A percentile compares a stretch with the other conserved stretches of the same genome.
Evolutionary conservation across 805 yeast genomes (phyloP).

Genomic region (Tetrapisispora fleetii): DNA sequence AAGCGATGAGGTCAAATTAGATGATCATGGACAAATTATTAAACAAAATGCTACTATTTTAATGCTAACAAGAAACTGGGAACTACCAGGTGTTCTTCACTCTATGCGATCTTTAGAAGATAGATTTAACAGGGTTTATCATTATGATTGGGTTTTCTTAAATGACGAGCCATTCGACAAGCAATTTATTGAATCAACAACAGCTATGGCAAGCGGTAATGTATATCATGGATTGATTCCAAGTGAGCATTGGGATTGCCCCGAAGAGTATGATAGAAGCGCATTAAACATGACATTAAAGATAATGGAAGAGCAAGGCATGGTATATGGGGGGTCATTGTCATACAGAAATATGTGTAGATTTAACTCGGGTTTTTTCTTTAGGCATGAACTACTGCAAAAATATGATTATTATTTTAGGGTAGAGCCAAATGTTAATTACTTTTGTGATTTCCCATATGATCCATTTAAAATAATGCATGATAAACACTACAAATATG

Average conservation of each 20-base stretch:
- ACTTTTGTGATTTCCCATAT: slow-evolving; percentile 72
- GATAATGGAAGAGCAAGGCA: slow-evolving; percentile 36
- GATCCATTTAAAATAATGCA: slow-evolving; percentile 82
- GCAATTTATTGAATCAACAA: slow-evolving; percentile 51
- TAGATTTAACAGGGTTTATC: slow-evolving; percentile 53
- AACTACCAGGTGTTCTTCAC: slow-evolving; percentile 58
- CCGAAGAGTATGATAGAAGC: slow-evolving; percentile 55
- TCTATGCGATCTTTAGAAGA: slow-evolving; percentile 76
- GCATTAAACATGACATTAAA: slow-evolving; percentile 39
- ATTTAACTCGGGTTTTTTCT: slow-evolving; percentile 86
- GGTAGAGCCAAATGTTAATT: slow-evolving; percentile 87
- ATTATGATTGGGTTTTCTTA: slow-evolving; percentile 71
- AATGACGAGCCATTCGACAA: slow-evolving; percentile 63
- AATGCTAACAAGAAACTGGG: slow-evolving; percentile 81
- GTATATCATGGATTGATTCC: slow-evolving; percentile 63
- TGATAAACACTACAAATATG: slow-evolving; percentile 68
- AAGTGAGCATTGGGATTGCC: slow-evolving; percentile 66
- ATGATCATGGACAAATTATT: neutral
- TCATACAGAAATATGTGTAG: slow-evolving; percentile 92
- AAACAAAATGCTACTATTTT: slow-evolving; percentile 65
- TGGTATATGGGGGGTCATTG: slow-evolving; percentile 54
- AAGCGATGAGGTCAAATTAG: neutral
- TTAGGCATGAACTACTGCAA: slow-evolving; percentile 58
- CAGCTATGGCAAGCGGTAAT: slow-evolving; percentile 51
- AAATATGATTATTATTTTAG: slow-evolving; percentile 88